These are phyloP conservation scores for Calocera cornea DNA, from an alignment of 768 basidiomycete genomes.

Conservation along the genomic window DNA sequence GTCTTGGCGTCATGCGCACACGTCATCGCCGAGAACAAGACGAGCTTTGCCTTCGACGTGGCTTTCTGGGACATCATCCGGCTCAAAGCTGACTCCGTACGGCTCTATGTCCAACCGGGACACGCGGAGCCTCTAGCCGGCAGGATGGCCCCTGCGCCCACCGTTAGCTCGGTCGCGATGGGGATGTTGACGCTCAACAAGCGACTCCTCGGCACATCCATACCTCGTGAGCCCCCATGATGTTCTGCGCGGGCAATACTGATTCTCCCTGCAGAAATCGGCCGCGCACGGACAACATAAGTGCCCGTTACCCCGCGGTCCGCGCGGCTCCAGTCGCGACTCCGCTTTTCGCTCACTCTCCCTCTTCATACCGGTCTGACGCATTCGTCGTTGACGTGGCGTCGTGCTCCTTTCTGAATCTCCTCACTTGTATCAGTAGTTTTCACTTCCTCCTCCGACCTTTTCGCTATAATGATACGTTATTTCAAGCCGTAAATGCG, in stretches of 20 bases:
- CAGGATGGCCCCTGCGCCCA: background rate
- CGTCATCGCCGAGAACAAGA: background rate
- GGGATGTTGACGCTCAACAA: background rate
- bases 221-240: background rate
- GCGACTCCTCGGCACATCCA: background rate
- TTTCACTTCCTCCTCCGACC: too few species aligned
- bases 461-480: too few species aligned
- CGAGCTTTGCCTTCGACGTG: background rate
- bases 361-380: too few species aligned
- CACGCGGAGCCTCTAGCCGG: background rate
- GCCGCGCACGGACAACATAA: background rate
- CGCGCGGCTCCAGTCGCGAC: too few species aligned
- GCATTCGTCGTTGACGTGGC: too few species aligned
- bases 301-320: too few species aligned
- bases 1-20: background rate
- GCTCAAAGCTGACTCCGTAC: background rate
- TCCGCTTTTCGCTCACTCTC: too few species aligned
- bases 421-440: too few species aligned
- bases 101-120: background rate
- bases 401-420: too few species aligned
- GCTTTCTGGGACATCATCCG: background rate
- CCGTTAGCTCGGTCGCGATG: background rate
- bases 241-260: background rate
- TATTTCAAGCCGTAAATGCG: too few species aligned
- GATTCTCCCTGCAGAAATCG: background rate